A percentile compares a stretch with the other conserved stretches of the same genome.
phyloP scores from a whole-genome alignment of 2,329 filamentous ascomycete species.

The Verticillium albo-atrum region DNA sequence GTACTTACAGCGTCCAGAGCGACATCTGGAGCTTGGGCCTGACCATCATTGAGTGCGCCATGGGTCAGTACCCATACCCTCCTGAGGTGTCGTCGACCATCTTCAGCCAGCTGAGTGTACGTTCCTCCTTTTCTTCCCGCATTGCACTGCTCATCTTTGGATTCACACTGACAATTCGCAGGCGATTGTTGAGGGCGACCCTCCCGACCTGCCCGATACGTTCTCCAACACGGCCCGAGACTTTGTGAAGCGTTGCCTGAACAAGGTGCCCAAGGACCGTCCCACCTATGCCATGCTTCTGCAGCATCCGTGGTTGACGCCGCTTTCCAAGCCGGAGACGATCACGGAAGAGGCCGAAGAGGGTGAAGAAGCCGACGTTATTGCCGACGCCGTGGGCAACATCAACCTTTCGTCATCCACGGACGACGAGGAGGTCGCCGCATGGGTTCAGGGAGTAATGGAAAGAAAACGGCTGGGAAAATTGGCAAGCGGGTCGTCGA shows the following conservation, averaged over 20 bases:
- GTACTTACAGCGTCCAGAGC: constrained; percentile 95
- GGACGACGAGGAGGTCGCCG: constrained; percentile 76
- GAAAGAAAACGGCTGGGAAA: constrained; percentile 59
- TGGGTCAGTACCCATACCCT: constrained; percentile 92
- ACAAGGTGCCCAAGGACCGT: constrained; percentile 88
- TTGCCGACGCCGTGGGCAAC: constrained; percentile 38
- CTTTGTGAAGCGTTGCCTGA: constrained; percentile 85
- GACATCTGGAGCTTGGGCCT: constrained; percentile 96
- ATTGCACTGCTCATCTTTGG: background rate
- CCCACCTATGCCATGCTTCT: constrained; percentile 91
- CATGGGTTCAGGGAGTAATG: constrained; percentile 75
- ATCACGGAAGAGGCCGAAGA: constrained; percentile 63
- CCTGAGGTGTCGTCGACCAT: constrained; percentile 98
- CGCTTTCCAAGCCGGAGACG: constrained; percentile 70
- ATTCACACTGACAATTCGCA: constrained; percentile 32
- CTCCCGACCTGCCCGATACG: constrained; percentile 74
- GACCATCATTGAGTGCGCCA: constrained; percentile 92
- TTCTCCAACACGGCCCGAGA: constrained; percentile 78
- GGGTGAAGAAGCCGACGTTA: constrained; percentile 41
- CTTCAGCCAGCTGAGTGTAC: constrained; percentile 92
- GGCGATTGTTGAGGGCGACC: constrained; percentile 98
- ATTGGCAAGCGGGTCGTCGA: constrained; percentile 42
- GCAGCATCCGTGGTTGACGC: constrained; percentile 81
- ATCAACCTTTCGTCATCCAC: constrained; percentile 34
- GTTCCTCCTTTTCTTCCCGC: constrained; percentile 30